Conservation (phyloP, 345 rosid genomes). For the Citrus unshiu region DNA sequence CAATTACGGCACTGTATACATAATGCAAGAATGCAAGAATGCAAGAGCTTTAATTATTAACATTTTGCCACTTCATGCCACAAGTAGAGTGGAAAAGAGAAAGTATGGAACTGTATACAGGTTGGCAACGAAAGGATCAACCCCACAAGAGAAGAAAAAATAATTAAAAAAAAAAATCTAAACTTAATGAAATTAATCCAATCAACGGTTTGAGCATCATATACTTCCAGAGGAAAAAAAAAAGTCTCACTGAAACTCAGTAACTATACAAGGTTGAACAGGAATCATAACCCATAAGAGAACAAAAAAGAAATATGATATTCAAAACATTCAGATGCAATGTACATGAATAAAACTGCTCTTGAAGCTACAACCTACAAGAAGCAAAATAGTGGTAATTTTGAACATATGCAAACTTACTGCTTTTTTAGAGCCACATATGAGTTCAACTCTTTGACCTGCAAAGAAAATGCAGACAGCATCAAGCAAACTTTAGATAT, state of each 20-base stretch:
- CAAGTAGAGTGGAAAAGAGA: not conserved
- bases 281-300: not conserved
- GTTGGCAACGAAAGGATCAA: not conserved
- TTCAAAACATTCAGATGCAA: not conserved
- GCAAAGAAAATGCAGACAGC: conserved; percentile 25
- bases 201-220: not conserved
- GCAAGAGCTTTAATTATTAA: not conserved
- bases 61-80: not conserved
- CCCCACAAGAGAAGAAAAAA: not conserved
- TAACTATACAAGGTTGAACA: not conserved
- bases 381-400: not conserved
- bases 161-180: not conserved
- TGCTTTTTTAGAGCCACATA: conserved; percentile 77
- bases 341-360: not conserved
- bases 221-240: not conserved
- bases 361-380: not conserved
- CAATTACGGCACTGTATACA: not conserved
- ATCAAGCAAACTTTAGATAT: conserved; percentile 15
- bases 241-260: not conserved
- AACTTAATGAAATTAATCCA: not conserved
- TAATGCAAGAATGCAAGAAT: not conserved
- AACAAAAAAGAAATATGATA: not conserved
- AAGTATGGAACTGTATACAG: too few relatives aligned
- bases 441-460: conserved; percentile 82
- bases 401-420: conserved; percentile 31